A percentile compares a stretch with the other conserved stretches of the same genome.
phyloP scores from a whole-genome alignment of 768 basidiomycete species.

The Lactarius indigo region DNA sequence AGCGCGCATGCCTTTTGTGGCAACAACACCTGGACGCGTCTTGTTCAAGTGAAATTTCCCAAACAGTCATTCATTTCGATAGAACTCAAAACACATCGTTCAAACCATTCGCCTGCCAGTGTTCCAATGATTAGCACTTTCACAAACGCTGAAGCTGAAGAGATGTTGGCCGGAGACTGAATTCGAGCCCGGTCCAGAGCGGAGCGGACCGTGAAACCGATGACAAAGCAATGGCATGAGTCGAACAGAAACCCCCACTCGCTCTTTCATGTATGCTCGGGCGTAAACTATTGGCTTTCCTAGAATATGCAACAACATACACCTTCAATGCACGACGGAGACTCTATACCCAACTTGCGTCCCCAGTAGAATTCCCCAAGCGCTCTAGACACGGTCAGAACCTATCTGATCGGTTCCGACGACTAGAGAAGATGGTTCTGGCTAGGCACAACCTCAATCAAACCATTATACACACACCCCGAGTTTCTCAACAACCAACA shows the following conservation, averaged over 20 bases:
- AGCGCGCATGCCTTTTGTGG: background rate
- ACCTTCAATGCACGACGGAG: conserved; percentile 31
- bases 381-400: conserved; percentile 52
- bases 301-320: too few species aligned
- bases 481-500: conserved; percentile 18
- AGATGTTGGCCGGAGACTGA: too few species aligned
- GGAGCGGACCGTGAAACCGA: too few species aligned
- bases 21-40: background rate
- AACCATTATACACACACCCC: conserved; percentile 22
- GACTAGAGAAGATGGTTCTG: conserved; percentile 52
- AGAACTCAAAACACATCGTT: background rate
- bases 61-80: too few species aligned
- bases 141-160: background rate
- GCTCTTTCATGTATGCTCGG: background rate
- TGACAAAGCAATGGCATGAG: too few species aligned
- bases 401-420: conserved; percentile 50
- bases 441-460: conserved; percentile 40
- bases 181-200: too few species aligned
- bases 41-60: too few species aligned
- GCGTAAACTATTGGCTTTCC: too few species aligned
- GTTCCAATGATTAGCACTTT: background rate
- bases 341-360: conserved; percentile 30
- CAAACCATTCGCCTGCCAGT: background rate
- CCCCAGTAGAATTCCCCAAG: conserved; percentile 19
- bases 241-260: too few species aligned